Percentiles rank a stretch among this genome's conserved stretches.
Evolutionary conservation across 2,329 filamentous ascomycete species (phyloP).

Genomic region (Cladosporium sp.): DNA sequence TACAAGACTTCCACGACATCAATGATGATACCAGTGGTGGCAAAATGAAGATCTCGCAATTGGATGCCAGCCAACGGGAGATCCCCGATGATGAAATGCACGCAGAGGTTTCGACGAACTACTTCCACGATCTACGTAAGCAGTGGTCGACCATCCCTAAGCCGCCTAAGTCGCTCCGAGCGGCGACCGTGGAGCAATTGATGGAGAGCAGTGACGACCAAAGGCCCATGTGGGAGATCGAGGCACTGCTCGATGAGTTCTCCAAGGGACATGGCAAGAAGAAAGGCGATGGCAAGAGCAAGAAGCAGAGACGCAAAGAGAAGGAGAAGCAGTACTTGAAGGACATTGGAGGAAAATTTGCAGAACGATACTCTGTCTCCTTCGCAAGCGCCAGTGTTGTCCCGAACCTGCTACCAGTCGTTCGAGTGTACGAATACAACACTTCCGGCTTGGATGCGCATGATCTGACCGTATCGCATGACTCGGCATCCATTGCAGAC

Average conservation of each 20-base stretch:
- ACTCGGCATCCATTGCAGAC: neutral
- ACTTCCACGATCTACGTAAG: slow-evolving; percentile 71
- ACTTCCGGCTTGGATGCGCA: slow-evolving; percentile 67
- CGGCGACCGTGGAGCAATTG: neutral
- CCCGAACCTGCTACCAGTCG: slow-evolving; percentile 84
- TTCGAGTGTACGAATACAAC: slow-evolving; percentile 86
- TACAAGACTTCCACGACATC: slow-evolving; percentile 79
- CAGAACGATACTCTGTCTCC: slow-evolving; percentile 78
- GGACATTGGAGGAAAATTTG: slow-evolving; percentile 73
- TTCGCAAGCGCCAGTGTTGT: slow-evolving; percentile 83
- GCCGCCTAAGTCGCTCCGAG: slow-evolving; percentile 31
- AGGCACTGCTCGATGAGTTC: slow-evolving; percentile 22
- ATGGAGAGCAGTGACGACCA: slow-evolving; percentile 8
- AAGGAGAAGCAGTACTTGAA: slow-evolving; percentile 52
- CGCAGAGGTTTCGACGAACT: slow-evolving; percentile 66
- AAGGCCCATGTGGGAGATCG: slow-evolving; percentile 3
- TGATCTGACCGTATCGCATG: slow-evolving; percentile 11
- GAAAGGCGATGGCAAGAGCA: slow-evolving; percentile 33
- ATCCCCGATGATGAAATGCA: slow-evolving; percentile 49
- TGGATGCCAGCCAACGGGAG: slow-evolving; percentile 8
- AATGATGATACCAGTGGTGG: slow-evolving; percentile 52
- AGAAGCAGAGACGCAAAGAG: slow-evolving; percentile 51
- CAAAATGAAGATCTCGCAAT: slow-evolving; percentile 29
- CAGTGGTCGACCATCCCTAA: slow-evolving; percentile 74
- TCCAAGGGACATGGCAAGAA: slow-evolving; percentile 21